These are phyloP conservation scores for Fusarium anguioides DNA, from an alignment of 2,329 filamentous ascomycete genomes.

Conservation along the genomic window DNA sequence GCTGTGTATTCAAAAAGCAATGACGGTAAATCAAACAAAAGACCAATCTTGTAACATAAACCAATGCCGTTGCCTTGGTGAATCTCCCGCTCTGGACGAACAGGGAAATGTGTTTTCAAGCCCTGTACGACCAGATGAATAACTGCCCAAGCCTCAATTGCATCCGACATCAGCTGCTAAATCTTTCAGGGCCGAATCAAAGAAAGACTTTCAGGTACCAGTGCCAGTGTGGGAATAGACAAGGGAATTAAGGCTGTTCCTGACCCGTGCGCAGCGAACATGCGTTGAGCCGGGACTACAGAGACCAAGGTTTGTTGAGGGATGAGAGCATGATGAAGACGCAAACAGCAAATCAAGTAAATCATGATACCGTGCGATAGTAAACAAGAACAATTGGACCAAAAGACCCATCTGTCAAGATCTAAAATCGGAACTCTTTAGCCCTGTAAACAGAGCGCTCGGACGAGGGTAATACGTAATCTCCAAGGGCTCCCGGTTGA, in stretches of 20 bases:
- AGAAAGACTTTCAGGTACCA: conserved; percentile 22
- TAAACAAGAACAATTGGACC: neutral
- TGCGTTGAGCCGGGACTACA: conserved; percentile 4
- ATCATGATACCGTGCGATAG: neutral
- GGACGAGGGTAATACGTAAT: conserved; percentile 38
- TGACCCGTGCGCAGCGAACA: conserved; percentile 31
- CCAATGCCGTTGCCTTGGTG: conserved; percentile 27
- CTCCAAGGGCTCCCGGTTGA: conserved; percentile 16
- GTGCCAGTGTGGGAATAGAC: conserved; percentile 25
- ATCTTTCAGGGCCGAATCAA: conserved; percentile 17
- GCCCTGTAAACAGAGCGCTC: conserved; percentile 12
- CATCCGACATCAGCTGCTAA: conserved; percentile 41
- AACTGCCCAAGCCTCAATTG: conserved; percentile 40
- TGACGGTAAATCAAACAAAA: conserved; percentile 6
- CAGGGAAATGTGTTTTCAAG: conserved; percentile 25
- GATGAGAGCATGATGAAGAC: neutral
- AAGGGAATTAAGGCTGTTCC: conserved; percentile 28
- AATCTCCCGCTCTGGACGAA: conserved; percentile 16
- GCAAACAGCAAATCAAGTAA: conserved; percentile 10
- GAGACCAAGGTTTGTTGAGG: neutral
- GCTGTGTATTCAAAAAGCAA: conserved; percentile 20
- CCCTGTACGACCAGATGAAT: conserved; percentile 30
- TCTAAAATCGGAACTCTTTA: conserved; percentile 23
- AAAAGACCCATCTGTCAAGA: conserved; percentile 25
- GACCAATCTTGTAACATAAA: conserved; percentile 11